Percentiles rank a stretch among this genome's conserved stretches.
phyloP scores from a whole-genome alignment of 1,284 basidiomycete species.

The Pseudozyma thailandica region DNA sequence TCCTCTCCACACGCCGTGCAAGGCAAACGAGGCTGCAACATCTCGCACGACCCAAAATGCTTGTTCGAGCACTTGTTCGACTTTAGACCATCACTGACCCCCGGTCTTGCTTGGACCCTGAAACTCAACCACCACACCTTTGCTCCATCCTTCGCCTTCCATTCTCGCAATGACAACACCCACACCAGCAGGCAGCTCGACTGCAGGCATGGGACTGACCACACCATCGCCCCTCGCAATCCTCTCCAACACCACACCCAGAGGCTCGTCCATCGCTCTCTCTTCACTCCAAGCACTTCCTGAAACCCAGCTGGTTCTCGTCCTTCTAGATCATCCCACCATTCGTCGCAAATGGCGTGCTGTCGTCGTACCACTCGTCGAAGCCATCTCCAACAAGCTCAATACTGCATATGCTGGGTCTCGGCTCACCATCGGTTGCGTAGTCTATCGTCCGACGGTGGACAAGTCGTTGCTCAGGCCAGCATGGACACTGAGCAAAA shows the following conservation, averaged over 20 bases:
- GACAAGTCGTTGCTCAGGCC: conserved; percentile 40
- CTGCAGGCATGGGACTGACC: conserved; percentile 19
- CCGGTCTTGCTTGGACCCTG: background rate
- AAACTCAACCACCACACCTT: background rate
- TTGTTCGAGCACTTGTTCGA: too few relatives aligned
- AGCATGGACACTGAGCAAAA: conserved; percentile 22
- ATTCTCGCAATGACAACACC: conserved; percentile 28
- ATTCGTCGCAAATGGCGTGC: conserved; percentile 32
- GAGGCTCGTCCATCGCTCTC: conserved; percentile 27
- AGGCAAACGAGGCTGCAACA: too few relatives aligned
- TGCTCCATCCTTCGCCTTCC: background rate
- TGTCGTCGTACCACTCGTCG: conserved; percentile 35
- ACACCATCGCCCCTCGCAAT: conserved; percentile 42
- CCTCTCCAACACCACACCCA: conserved; percentile 30
- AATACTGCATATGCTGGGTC: conserved; percentile 33
- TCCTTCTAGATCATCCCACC: conserved; percentile 41
- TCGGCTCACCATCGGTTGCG: conserved; percentile 32
- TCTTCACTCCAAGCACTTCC: conserved; percentile 34
- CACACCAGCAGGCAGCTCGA: conserved; percentile 30
- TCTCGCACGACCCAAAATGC: too few relatives aligned
- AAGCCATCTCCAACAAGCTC: conserved; percentile 35
- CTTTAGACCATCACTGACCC: too few relatives aligned
- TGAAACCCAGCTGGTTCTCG: conserved; percentile 42
- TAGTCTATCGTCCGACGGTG: conserved; percentile 31
- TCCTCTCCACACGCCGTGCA: too few relatives aligned